Conservation (phyloP, 495 filamentous ascomycete species). For the Podospora australis region DNA sequence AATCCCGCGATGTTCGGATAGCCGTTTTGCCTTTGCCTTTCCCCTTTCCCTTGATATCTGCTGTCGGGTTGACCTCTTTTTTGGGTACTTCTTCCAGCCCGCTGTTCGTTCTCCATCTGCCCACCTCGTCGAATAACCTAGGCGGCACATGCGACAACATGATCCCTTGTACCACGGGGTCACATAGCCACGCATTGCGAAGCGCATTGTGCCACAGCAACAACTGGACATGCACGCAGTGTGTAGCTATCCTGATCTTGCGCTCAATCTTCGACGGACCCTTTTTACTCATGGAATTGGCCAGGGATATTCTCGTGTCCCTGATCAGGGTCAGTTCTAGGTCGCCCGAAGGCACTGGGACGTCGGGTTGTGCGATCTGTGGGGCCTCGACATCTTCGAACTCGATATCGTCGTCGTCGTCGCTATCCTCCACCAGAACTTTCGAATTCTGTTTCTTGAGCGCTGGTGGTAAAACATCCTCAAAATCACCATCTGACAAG, state of each 20-base stretch:
- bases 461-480: slow-evolving; percentile 44
- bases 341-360: slow-evolving; percentile 40
- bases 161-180: slow-evolving; percentile 69
- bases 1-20: slow-evolving; percentile 57
- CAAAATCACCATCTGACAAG: slow-evolving; percentile 63
- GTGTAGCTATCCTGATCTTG: slow-evolving; percentile 66
- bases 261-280: slow-evolving; percentile 80
- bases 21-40: slow-evolving; percentile 35
- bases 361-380: slow-evolving; percentile 13
- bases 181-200: slow-evolving; percentile 81
- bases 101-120: slow-evolving; percentile 63
- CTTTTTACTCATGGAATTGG: slow-evolving; percentile 65
- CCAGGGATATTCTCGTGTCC: slow-evolving; percentile 47
- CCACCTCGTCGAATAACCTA: slow-evolving; percentile 60
- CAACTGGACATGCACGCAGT: slow-evolving; percentile 84
- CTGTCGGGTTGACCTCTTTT: neutral
- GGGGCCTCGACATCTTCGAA: slow-evolving; percentile 76
- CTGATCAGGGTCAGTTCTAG: slow-evolving; percentile 70
- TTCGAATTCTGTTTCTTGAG: slow-evolving; percentile 16
- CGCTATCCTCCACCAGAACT: slow-evolving; percentile 42
- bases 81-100: slow-evolving; percentile 43
- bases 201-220: slow-evolving; percentile 83
- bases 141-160: slow-evolving; percentile 64
- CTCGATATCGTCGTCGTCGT: slow-evolving; percentile 66
- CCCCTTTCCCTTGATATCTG: slow-evolving; percentile 29